Evolutionary conservation across 495 filamentous ascomycete species (phyloP).

Genomic region (Hypomontagnella monticulosa): DNA sequence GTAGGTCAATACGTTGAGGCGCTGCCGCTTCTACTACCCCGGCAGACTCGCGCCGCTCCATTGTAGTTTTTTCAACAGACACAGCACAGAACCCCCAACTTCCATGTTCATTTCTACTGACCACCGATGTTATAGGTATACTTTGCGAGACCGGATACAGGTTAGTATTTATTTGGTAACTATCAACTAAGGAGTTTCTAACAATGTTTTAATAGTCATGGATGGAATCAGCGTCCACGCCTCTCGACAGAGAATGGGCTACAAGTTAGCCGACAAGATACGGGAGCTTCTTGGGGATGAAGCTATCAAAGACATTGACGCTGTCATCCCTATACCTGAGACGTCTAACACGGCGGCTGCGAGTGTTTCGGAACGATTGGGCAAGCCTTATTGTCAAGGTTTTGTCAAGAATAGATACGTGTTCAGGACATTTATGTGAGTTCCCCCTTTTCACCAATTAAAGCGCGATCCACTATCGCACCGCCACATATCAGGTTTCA

Average conservation of each 20-base stretch:
- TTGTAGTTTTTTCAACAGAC: too few species aligned
- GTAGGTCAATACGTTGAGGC: slow-evolving; percentile 16
- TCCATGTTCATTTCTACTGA: neutral
- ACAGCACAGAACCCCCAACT: too few species aligned
- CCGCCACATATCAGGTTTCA: slow-evolving; percentile 44
- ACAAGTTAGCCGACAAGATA: slow-evolving; percentile 83
- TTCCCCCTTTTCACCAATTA: neutral
- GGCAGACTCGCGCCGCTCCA: too few species aligned
- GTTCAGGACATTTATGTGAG: slow-evolving; percentile 86
- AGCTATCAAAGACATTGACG: slow-evolving; percentile 84
- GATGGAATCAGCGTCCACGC: slow-evolving; percentile 90
- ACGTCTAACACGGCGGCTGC: slow-evolving; percentile 87
- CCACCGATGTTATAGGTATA: slow-evolving; percentile 58
- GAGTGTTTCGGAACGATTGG: slow-evolving; percentile 76
- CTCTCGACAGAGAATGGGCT: slow-evolving; percentile 91
- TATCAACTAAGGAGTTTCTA: neutral
- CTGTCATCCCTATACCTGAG: slow-evolving; percentile 89
- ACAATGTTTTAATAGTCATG: slow-evolving; percentile 16
- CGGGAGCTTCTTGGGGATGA: slow-evolving; percentile 76
- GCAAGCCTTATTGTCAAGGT: slow-evolving; percentile 79
- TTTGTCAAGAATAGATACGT: slow-evolving; percentile 98
- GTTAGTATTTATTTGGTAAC: slow-evolving; percentile 43
- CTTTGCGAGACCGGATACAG: slow-evolving; percentile 86
- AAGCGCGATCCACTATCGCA: too few species aligned
- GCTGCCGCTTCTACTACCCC: too few species aligned